Percentiles rank a stretch among this genome's conserved stretches.
Conservation (phyloP, 257 asterid species). For the Przewalskia tangutica region DNA sequence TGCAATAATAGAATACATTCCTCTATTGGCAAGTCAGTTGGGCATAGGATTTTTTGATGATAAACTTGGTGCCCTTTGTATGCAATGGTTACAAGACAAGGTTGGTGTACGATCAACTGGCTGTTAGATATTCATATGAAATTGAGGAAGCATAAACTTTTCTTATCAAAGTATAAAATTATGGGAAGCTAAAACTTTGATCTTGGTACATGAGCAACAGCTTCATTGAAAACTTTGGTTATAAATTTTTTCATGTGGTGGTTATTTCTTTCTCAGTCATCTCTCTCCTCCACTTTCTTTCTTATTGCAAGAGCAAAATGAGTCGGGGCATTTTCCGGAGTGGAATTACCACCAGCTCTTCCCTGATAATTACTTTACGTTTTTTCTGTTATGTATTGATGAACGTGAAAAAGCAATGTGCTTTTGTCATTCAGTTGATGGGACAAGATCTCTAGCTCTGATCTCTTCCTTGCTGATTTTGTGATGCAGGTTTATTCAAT, state of each 20-base stretch:
- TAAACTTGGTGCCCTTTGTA: constrained; percentile 74
- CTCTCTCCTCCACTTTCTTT: background rate
- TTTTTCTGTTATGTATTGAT: background rate
- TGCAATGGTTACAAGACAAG: constrained; percentile 85
- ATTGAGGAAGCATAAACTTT: background rate
- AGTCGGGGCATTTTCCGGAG: too few relatives aligned
- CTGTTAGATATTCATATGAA: background rate
- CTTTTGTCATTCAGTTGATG: background rate
- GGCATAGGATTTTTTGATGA: constrained; percentile 73
- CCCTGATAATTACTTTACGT: background rate
- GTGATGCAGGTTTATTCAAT: constrained; percentile 38
- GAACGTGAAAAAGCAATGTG: background rate
- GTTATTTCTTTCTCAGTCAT: background rate
- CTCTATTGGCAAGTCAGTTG: constrained; percentile 65
- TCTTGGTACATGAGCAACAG: background rate
- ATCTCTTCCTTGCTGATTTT: background rate
- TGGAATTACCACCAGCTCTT: background rate
- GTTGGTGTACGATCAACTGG: constrained; percentile 17
- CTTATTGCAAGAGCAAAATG: background rate
- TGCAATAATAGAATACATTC: constrained; percentile 71
- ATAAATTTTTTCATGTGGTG: background rate
- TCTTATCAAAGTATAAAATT: too few relatives aligned
- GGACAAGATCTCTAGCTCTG: background rate
- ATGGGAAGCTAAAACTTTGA: background rate
- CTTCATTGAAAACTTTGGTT: background rate